Percentiles rank a stretch among this genome's conserved stretches.
phyloP scores from a whole-genome alignment of 1,139 yeast genomes.

The Diutina siamensis region DNA sequence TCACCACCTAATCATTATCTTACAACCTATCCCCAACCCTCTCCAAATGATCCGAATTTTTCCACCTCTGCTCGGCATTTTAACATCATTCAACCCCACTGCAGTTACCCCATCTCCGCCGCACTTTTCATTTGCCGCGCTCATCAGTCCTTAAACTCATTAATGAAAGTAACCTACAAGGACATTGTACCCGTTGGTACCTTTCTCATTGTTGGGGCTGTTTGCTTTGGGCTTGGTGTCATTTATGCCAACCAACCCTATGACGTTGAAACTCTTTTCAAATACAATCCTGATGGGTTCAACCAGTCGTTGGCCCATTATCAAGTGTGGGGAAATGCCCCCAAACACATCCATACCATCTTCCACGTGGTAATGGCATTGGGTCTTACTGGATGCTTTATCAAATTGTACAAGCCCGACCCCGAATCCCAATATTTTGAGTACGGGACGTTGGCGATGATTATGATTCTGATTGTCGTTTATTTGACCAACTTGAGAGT shows the following conservation, averaged over 20 bases:
- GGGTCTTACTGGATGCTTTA: constrained; percentile 63
- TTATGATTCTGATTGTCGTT: constrained; percentile 60
- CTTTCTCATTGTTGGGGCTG: constrained; percentile 34
- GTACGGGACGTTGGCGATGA: constrained; percentile 69
- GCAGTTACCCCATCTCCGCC: background rate
- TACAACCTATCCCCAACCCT: no score
- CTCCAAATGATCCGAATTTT: no score
- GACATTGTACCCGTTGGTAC: constrained; percentile 42
- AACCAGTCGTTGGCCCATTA: constrained; percentile 62
- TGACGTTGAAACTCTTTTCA: constrained; percentile 71
- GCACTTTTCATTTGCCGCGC: no score
- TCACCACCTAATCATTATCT: no score
- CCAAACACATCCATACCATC: constrained; percentile 45
- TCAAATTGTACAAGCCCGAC: constrained; percentile 75
- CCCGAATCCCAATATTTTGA: constrained; percentile 82
- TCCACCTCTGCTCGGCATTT: no score
- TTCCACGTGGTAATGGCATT: constrained; percentile 47
- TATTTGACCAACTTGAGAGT: constrained; percentile 79
- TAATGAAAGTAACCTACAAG: constrained; percentile 20
- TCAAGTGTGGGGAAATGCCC: constrained; percentile 56
- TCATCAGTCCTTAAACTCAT: no score
- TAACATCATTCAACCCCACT: no score
- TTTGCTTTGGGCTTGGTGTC: constrained; percentile 72
- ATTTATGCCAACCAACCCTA: constrained; percentile 73
- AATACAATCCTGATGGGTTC: constrained; percentile 37